Conservation (phyloP, 2,329 filamentous ascomycete genomes). For the Sclerotinia sclerotiorum region DNA sequence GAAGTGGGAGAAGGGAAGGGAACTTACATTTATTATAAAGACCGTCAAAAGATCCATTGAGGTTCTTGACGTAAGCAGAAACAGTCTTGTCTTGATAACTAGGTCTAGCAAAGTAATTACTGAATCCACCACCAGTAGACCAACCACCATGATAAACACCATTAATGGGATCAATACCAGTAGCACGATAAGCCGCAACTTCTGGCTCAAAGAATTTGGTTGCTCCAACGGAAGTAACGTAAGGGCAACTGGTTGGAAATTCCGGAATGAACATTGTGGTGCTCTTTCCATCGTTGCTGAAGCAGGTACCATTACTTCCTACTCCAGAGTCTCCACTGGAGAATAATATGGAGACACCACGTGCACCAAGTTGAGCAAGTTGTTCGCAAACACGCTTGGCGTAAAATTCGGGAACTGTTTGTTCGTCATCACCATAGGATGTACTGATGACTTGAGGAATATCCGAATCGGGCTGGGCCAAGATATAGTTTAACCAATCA, state of each 20-base stretch:
- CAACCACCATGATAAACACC: conserved; percentile 34
- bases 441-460: conserved; percentile 58
- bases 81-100: conserved; percentile 49
- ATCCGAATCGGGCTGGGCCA: conserved; percentile 44
- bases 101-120: conserved; percentile 49
- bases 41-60: conserved; percentile 48
- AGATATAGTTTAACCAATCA: conserved; percentile 52
- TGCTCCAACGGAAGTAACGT: conserved; percentile 32
- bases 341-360: conserved; percentile 55
- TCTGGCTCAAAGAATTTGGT: conserved; percentile 32
- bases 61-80: conserved; percentile 43
- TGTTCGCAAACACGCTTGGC: conserved; percentile 54
- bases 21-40: conserved; percentile 44
- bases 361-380: conserved; percentile 53
- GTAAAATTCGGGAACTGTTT: conserved; percentile 53
- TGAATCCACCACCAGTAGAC: conserved; percentile 54
- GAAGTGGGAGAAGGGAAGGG: not conserved
- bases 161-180: conserved; percentile 38
- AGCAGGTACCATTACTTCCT: conserved; percentile 43
- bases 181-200: conserved; percentile 38
- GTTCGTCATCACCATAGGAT: conserved; percentile 60
- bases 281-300: conserved; percentile 57
- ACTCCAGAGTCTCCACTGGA: conserved; percentile 55
- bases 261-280: conserved; percentile 52
- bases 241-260: conserved; percentile 52